Evolutionary conservation across 345 rosid species (phyloP), one percentile per base, ranked within the genome.

Genomic region (Passiflora organensis): DNA sequence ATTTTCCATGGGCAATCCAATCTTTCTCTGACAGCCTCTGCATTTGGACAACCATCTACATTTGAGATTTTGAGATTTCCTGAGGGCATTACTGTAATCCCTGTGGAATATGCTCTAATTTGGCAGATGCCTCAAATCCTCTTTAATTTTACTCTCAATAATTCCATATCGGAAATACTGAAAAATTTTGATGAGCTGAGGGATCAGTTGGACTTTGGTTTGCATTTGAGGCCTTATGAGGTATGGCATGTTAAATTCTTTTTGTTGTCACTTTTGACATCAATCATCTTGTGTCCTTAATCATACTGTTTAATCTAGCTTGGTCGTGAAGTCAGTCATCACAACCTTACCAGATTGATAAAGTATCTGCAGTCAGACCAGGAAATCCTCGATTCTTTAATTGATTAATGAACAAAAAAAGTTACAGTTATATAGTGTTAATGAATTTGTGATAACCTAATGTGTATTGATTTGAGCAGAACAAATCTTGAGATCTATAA

Each of bases 31-130:
- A 82, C 79, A 15, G 66, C 64, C 43, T 52, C 86, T 28, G 47
- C 61, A 46, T 84, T 89, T 37, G 95, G 89, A 54, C 72, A 76
- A 66, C 73, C 84, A 51, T 66, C 68, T 55, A 20, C 50, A 15
- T 86, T 88, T 70, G 83, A 91, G 75, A 82, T 84, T 71, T 65
- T 86, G 67, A 82, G 77, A 70, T 80, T 89, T 73, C 87, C 82
- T 4, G 84, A 84, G 38, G 99, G 95, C 20, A 62, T 93, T 25
- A 76, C 89, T 53, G 64, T 86, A 45, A 69, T 73, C 61, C 93
- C 90, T 0, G 19, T 48, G 50, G 76, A 71, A 34, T 32, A 73
- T 62, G 61, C 64, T 64, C 76, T 75, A 41, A 59, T 77, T 54
- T 72, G 76, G 80, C 81, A 73, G 69, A 41, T 65, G 37, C 63